Conservation (phyloP, 2,329 filamentous ascomycete species). For the Colletotrichum kahawae region DNA sequence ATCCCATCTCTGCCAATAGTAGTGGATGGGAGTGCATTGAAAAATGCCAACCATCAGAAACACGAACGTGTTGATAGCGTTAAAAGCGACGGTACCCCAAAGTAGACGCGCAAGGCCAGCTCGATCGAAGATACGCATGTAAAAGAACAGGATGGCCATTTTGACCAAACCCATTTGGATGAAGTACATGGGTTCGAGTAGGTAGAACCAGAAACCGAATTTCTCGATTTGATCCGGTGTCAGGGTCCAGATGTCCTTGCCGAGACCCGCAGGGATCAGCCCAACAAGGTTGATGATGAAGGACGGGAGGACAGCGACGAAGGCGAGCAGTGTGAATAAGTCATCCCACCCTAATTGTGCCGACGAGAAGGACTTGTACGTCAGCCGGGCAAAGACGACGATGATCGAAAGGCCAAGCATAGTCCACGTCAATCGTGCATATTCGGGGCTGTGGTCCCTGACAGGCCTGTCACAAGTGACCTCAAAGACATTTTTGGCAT, state of each 20-base stretch:
- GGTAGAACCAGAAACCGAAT: constrained; percentile 35
- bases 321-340: constrained; percentile 27
- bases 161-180: constrained; percentile 41
- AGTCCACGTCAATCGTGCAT: not conserved
- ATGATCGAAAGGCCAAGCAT: constrained; percentile 20
- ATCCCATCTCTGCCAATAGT: constrained; percentile 48
- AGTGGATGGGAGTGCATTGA: constrained; percentile 43
- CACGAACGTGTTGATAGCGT: constrained; percentile 29
- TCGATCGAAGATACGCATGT: constrained; percentile 44
- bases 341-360: constrained; percentile 35
- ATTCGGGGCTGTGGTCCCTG: constrained; percentile 3
- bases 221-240: constrained; percentile 23
- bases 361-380: constrained; percentile 29
- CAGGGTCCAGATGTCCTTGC: constrained; percentile 39
- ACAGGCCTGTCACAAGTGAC: constrained; percentile 3
- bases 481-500: constrained; percentile 6
- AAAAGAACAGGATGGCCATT: constrained; percentile 46
- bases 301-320: constrained; percentile 26
- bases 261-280: constrained; percentile 32
- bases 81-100: constrained; percentile 36
- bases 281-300: constrained; percentile 27
- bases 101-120: constrained; percentile 32
- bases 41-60: constrained; percentile 39
- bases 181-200: constrained; percentile 44
- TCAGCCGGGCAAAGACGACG: constrained; percentile 38